Base-by-base conservation (phyloP, 2,329 filamentous ascomycete species). In the Alternaria novae-zelandiae region DNA sequence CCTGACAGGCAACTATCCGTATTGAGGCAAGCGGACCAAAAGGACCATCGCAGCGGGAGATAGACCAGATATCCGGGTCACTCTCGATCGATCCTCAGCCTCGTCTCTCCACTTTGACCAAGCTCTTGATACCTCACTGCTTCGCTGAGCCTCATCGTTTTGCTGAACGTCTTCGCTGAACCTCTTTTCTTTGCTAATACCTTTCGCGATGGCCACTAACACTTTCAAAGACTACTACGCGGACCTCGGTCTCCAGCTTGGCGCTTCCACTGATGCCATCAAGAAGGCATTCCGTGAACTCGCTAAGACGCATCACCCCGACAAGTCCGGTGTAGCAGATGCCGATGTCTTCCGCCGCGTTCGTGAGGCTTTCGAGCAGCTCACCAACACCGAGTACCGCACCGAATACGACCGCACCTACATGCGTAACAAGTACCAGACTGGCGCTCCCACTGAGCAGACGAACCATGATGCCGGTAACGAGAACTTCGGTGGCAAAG, bases 271-370 rank as follows among this genome's bases (percentile, higher is more conserved):
- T 3, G 83, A 87, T 58, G 93, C 97, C 30, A 97, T 98, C 79
- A 97, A 97, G 79, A 96, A 96, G 80, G 94, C 95, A 3, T 98
- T 97, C 83, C 97, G 97, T 79, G 91, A 93, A 51, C 85, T 97
- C 61, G 95, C 95, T 17, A 97, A 97, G 82, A 97, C 97, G 75
- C 97, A 88, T 77, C 95, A 98, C 75, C 95, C 95, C 9, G 95
- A 98, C 80, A 97, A 94, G 54, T 97, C 97, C 84, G 97, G 97
- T 80, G 20, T 11, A 7, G 23, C 20, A 13, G 66, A 70, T 23
- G 17, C 61, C 13, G 44, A 54, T 15, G 43, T 46, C 6, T 73
- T 71, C 44, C 63, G 64, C 4, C 51, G 57, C 11, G 61, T 17
- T 6, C 68, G 61, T 2, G 68, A 71, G 44, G 69, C 70, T 2